These are phyloP conservation scores for Pugionium cornutum DNA, from an alignment of 345 rosid species.

Conservation along the genomic window DNA sequence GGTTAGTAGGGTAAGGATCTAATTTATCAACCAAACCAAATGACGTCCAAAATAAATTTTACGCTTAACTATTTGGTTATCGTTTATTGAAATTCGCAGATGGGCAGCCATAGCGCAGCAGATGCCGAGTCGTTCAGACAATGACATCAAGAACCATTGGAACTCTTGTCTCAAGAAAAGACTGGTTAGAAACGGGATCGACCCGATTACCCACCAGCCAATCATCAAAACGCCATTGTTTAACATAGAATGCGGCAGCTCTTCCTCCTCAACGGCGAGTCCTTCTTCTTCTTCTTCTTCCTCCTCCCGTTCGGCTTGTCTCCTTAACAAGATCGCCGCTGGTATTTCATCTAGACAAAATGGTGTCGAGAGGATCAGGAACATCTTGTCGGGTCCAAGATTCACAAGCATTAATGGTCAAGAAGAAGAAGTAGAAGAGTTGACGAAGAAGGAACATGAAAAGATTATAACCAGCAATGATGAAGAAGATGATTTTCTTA, in stretches of 20 bases:
- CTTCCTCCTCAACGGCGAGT: slow-evolving; percentile 5
- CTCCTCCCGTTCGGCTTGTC: slow-evolving; percentile 10
- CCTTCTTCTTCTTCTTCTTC: slow-evolving; percentile 8
- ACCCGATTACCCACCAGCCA: slow-evolving; percentile 33
- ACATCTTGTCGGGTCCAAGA: slow-evolving; percentile 22
- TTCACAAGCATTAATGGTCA: neutral
- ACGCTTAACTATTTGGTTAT: neutral
- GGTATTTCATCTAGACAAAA: slow-evolving; percentile 15
- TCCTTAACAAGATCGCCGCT: slow-evolving; percentile 28
- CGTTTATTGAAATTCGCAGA: slow-evolving; percentile 12
- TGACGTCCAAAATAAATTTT: neutral
- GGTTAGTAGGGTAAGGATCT: no score
- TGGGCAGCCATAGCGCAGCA: slow-evolving; percentile 38
- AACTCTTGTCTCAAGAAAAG: slow-evolving; percentile 40
- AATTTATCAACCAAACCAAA: neutral
- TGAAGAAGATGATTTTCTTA: slow-evolving; percentile 18
- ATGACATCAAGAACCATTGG: slow-evolving; percentile 42
- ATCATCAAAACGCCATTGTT: neutral
- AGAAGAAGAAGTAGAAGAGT: slow-evolving; percentile 5
- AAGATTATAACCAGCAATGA: neutral
- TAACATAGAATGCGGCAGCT: neutral
- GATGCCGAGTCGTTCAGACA: slow-evolving; percentile 40
- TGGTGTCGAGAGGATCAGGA: slow-evolving; percentile 25
- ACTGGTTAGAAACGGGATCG: slow-evolving; percentile 32
- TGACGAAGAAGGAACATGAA: neutral